Evolutionary conservation across 176 grass and related monocot species (phyloP).

Genomic region (Carex parvula): DNA sequence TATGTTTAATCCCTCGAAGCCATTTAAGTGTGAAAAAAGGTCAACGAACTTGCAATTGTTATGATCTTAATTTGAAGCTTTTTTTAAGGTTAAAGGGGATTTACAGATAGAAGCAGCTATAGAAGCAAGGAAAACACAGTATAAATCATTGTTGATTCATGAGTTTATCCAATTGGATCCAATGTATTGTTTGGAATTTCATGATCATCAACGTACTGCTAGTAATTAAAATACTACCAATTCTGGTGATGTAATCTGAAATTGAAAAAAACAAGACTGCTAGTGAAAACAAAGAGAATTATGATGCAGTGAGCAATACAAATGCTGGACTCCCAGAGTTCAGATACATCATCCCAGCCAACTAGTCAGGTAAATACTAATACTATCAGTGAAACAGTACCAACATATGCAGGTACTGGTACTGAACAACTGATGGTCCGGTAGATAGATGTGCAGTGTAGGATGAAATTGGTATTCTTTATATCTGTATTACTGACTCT

Average conservation of each 20-base stretch:
- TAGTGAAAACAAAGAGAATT: background rate
- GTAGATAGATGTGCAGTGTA: background rate
- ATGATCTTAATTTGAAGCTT: background rate
- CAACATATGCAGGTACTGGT: slow-evolving; percentile 2
- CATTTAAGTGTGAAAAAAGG: background rate
- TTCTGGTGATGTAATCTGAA: background rate
- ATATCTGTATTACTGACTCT: background rate
- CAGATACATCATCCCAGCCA: background rate
- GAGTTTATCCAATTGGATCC: background rate
- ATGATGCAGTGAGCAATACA: background rate
- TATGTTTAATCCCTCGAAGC: too few species aligned
- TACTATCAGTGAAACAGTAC: background rate
- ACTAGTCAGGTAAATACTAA: background rate
- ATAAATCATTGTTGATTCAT: background rate
- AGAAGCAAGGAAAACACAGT: background rate
- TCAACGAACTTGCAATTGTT: background rate
- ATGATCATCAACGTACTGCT: background rate
- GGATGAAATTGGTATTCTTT: background rate
- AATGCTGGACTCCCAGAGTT: background rate
- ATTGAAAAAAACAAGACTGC: background rate
- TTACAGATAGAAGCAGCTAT: background rate
- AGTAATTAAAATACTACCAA: background rate
- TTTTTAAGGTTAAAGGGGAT: background rate
- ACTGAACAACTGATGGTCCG: background rate
- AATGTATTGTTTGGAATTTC: background rate